A percentile compares a stretch with the other conserved stretches of the same genome.
Evolutionary conservation across 2,329 filamentous ascomycete species (phyloP).

Genomic region (Xylariales sp.): DNA sequence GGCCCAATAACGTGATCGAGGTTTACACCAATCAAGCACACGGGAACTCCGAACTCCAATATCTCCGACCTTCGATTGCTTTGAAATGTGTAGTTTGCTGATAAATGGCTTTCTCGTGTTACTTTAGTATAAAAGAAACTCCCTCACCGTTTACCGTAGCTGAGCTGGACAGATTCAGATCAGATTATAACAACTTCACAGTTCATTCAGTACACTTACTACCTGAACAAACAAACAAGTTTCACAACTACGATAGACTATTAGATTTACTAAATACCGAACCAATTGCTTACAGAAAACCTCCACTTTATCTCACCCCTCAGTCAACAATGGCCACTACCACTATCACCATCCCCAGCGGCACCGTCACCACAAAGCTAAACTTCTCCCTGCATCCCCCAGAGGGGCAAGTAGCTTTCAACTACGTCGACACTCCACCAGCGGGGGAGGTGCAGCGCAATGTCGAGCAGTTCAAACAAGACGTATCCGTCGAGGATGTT

Average conservation of each 20-base stretch:
- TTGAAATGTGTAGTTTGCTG: slow-evolving; percentile 35
- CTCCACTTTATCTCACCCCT: slow-evolving; percentile 5
- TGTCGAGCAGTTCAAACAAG: slow-evolving; percentile 62
- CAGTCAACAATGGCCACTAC: slow-evolving; percentile 54
- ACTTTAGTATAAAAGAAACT: slow-evolving; percentile 20
- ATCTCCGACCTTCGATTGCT: slow-evolving; percentile 27
- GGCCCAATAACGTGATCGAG: slow-evolving; percentile 30
- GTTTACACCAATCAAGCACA: slow-evolving; percentile 32
- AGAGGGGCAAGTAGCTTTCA: slow-evolving; percentile 70
- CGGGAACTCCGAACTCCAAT: slow-evolving; percentile 10
- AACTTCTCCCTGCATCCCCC: slow-evolving; percentile 73
- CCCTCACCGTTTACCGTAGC: not conserved
- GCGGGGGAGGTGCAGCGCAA: slow-evolving; percentile 73
- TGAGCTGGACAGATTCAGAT: slow-evolving; percentile 2
- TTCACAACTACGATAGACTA: not conserved
- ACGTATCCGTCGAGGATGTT: slow-evolving; percentile 75
- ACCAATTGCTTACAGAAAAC: not conserved
- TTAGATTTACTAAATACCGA: not conserved
- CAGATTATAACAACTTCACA: slow-evolving; percentile 12
- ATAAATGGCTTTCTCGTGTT: slow-evolving; percentile 20
- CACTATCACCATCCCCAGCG: slow-evolving; percentile 59
- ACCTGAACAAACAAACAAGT: slow-evolving; percentile 4
- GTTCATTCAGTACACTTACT: not conserved
- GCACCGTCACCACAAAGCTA: slow-evolving; percentile 70
- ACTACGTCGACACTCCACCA: slow-evolving; percentile 74